Evolutionary conservation across 1,284 basidiomycete genomes (phyloP), one percentile per base, ranked within the genome.

Genomic region (Cutaneotrichosporon spelunceum): DNA sequence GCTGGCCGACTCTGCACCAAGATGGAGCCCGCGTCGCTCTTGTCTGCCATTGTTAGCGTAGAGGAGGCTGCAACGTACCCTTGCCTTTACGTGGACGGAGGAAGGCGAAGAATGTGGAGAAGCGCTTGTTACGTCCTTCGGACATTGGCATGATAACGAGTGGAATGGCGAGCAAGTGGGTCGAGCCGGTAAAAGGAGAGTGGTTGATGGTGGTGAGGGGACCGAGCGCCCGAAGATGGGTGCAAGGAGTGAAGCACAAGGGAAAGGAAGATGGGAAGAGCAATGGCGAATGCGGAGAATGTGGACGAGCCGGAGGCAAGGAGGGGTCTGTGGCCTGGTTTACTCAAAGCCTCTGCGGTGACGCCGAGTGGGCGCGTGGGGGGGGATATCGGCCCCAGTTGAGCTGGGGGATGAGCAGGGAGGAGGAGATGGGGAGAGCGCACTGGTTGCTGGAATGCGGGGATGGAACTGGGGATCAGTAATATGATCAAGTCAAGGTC

Each of bases 91-190:
- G 48, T 3, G 48, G 27, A n/a, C 48, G 48, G 48, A 50, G 27
- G 26, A 50, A 50, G 48, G 48, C 48, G 48, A 50, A 27, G 26
- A 50, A 19, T 13, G 19, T 16, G 27, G 14, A 19, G 48, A 50
- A 16, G 16, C 48, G 48, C 19, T 50, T 50, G 6, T 19, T 29
- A 13, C 48, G 48, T 50, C n/a, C 48, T n/a, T 48, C 23, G 24
- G 45, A 23, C 45, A 48, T 48, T 30, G 48, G 24, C 24, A 50
- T 50, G 48, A 14, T 47, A 47, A 24, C 24, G 48, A n/a, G 27
- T 50, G 48, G 13, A 30, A 30, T 50, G 26, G 48, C 19, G 48
- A 50, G 26, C 26, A 27, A 8, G 39, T 14, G 36, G 13, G 36
- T 39, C 36, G 36, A 39, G 36, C 36, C 36, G 36, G 36, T 39